Evolutionary conservation across 495 filamentous ascomycete species (phyloP).

Genomic region (Penicillium alfredii): DNA sequence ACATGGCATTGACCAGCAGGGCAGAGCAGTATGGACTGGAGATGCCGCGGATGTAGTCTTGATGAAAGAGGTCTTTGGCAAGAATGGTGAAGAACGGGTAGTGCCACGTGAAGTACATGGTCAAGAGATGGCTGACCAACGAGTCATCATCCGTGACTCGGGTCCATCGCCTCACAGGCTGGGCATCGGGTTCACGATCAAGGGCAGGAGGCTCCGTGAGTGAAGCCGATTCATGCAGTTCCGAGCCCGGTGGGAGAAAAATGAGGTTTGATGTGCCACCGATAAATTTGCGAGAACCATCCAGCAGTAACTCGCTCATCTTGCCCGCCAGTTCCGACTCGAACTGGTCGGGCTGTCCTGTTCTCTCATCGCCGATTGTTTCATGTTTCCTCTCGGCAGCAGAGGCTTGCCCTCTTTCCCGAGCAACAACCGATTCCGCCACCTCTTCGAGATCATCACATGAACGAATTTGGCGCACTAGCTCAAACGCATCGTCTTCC

Average conservation of each 20-base stretch:
- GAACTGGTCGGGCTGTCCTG: slow-evolving; percentile 49
- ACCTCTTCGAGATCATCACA: slow-evolving; percentile 90
- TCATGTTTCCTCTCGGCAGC: slow-evolving; percentile 12
- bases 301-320: slow-evolving; percentile 88
- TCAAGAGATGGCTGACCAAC: slow-evolving; percentile 80
- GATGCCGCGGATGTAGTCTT: slow-evolving; percentile 70
- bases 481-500: slow-evolving; percentile 69
- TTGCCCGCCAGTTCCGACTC: slow-evolving; percentile 85
- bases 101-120: slow-evolving; percentile 98
- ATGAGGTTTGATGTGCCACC: slow-evolving; percentile 94
- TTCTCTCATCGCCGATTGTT: slow-evolving; percentile 24
- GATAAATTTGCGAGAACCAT: slow-evolving; percentile 87
- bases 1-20: slow-evolving; percentile 88
- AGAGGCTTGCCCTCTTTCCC: slow-evolving; percentile 38
- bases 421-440: slow-evolving; percentile 68
- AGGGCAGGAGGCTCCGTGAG: slow-evolving; percentile 14
- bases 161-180: slow-evolving; percentile 77
- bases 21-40: slow-evolving; percentile 74
- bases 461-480: slow-evolving; percentile 81
- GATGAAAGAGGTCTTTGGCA: slow-evolving; percentile 82
- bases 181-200: slow-evolving; percentile 4
- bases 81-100: slow-evolving; percentile 95
- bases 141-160: slow-evolving; percentile 72
- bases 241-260: slow-evolving; percentile 57
- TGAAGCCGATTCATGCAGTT: slow-evolving; percentile 43